Percentiles rank a stretch among this genome's conserved stretches.
These are phyloP conservation scores for Lentinula raphanica DNA, from an alignment of 768 basidiomycete species.

Conservation along the genomic window DNA sequence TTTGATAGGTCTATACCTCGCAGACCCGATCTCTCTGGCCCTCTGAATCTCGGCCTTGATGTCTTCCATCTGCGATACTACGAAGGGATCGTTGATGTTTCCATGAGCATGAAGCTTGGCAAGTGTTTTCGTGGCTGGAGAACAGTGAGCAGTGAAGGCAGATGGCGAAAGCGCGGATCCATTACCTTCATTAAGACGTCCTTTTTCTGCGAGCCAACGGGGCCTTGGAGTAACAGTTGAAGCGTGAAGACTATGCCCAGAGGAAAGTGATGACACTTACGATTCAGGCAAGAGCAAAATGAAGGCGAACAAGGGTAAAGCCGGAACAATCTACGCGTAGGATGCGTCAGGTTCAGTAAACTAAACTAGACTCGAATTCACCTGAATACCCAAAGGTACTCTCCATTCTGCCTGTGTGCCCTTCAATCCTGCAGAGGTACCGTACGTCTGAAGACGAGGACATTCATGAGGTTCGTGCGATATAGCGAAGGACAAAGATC, in stretches of 20 bases:
- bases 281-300: conserved; percentile 49
- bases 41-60: conserved; percentile 34
- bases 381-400: conserved; percentile 41
- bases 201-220: conserved; percentile 50
- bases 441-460: conserved; percentile 27
- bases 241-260: background rate
- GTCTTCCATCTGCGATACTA: conserved; percentile 40
- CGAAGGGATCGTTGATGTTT: conserved; percentile 41
- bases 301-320: conserved; percentile 44
- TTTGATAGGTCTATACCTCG: conserved; percentile 22
- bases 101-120: conserved; percentile 51
- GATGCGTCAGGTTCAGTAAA: background rate
- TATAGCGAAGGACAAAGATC: background rate
- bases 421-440: conserved; percentile 32
- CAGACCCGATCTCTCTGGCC: conserved; percentile 31
- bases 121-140: conserved; percentile 31
- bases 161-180: background rate
- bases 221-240: conserved; percentile 22
- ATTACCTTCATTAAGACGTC: conserved; percentile 40
- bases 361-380: conserved; percentile 4
- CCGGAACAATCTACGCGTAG: conserved; percentile 32
- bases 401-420: conserved; percentile 43
- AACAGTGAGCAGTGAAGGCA: background rate
- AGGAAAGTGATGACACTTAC: conserved; percentile 19
- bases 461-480: too few species aligned